A percentile compares a stretch with the other conserved stretches of the same genome.
Evolutionary conservation across 2,329 filamentous ascomycete species (phyloP).

Genomic region (Pseudocercospora cruenta): DNA sequence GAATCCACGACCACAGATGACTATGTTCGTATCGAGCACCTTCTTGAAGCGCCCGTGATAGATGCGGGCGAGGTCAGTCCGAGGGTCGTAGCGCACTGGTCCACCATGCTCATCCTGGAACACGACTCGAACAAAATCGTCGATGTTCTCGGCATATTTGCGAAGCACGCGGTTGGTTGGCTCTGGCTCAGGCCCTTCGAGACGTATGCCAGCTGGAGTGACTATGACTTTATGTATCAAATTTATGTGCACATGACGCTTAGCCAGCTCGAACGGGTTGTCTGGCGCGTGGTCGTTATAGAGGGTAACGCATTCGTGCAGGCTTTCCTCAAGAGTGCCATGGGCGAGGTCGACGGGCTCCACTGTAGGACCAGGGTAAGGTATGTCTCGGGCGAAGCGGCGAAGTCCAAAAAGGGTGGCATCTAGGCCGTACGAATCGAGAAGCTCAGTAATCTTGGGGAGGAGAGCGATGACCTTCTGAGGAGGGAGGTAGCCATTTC

Average conservation of each 20-base stretch:
- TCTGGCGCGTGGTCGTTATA: constrained; percentile 32
- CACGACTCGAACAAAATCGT: constrained; percentile 70
- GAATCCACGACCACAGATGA: constrained; percentile 65
- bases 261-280: constrained; percentile 38
- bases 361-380: constrained; percentile 54
- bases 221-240: constrained; percentile 41
- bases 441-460: constrained; percentile 45
- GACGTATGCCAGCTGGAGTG: constrained; percentile 46
- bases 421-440: constrained; percentile 32
- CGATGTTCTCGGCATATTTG: constrained; percentile 62
- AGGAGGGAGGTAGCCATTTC: constrained; percentile 66
- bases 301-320: constrained; percentile 49
- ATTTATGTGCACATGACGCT: constrained; percentile 39
- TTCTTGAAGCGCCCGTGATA: constrained; percentile 62
- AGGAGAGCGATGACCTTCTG: constrained; percentile 54
- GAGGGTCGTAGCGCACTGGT: constrained; percentile 61
- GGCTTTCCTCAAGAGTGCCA: constrained; percentile 45
- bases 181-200: constrained; percentile 59
- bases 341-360: constrained; percentile 50
- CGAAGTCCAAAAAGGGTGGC: constrained; percentile 54
- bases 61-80: constrained; percentile 54
- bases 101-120: constrained; percentile 76
- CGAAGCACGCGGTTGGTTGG: constrained; percentile 72
- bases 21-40: constrained; percentile 63
- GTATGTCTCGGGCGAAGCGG: constrained; percentile 56